These are phyloP conservation scores for Fusarium sambucinum DNA, from an alignment of 2,329 filamentous ascomycete genomes.

Conservation along the genomic window DNA sequence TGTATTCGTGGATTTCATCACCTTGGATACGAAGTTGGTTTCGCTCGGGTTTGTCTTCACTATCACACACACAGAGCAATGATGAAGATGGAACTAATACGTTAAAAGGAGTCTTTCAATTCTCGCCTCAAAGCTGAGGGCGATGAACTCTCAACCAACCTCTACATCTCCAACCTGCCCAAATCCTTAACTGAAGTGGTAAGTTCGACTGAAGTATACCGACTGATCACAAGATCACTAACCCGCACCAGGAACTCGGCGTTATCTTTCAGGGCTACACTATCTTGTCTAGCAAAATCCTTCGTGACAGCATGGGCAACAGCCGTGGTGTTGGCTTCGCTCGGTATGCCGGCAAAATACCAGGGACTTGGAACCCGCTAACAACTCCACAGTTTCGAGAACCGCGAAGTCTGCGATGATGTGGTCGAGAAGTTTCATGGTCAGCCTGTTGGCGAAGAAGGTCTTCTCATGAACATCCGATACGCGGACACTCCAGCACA, in stretches of 20 bases:
- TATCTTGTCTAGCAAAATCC: constrained; percentile 94
- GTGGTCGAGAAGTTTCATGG: constrained; percentile 91
- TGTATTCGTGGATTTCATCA: constrained; percentile 97
- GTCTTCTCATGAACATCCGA: constrained; percentile 89
- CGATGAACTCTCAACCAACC: constrained; percentile 89
- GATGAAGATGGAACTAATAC: constrained; percentile 9
- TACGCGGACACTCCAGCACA: constrained; percentile 97
- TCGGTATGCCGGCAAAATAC: constrained; percentile 69
- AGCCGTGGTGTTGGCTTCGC: constrained; percentile 98
- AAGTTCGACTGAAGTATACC: constrained; percentile 51
- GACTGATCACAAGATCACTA: constrained; percentile 1
- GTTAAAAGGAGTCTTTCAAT: constrained; percentile 91
- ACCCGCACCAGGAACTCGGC: constrained; percentile 71
- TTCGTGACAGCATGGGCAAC: constrained; percentile 89
- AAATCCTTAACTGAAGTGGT: constrained; percentile 92
- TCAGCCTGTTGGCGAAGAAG: constrained; percentile 78
- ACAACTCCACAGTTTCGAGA: constrained; percentile 78
- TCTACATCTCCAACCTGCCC: constrained; percentile 97
- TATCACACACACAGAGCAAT: neutral
- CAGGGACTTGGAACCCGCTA: neutral
- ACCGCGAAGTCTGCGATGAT: constrained; percentile 87
- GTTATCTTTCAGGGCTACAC: constrained; percentile 83
- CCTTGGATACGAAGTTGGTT: constrained; percentile 96
- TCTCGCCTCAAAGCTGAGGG: constrained; percentile 96
- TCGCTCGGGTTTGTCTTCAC: constrained; percentile 77